These are phyloP conservation scores for Teunomyces aglyptinius DNA, from an alignment of 805 yeast species.

Conservation along the genomic window DNA sequence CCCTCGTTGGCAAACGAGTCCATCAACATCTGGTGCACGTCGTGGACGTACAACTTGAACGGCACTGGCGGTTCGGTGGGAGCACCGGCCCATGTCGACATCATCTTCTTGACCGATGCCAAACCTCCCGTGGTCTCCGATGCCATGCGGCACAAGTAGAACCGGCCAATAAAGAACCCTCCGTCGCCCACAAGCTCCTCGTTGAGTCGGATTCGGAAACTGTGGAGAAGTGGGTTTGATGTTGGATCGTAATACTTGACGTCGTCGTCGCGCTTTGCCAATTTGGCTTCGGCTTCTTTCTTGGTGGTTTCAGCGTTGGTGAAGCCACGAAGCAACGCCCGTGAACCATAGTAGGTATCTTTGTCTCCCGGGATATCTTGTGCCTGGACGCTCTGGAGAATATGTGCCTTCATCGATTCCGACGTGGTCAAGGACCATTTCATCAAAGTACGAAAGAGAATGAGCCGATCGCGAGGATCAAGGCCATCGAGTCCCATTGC, in stretches of 20 bases:
- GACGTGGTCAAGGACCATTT: constrained; percentile 38
- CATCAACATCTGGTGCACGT: constrained; percentile 32
- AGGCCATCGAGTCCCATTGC: constrained; percentile 32
- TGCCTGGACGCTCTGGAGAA: constrained; percentile 21
- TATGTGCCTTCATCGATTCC: constrained; percentile 24
- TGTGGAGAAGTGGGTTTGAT: constrained; percentile 35
- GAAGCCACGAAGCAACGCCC: constrained; percentile 36
- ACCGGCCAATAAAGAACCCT: constrained; percentile 41
- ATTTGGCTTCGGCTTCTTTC: constrained; percentile 29
- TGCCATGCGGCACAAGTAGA: constrained; percentile 37
- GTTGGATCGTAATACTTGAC: constrained; percentile 37
- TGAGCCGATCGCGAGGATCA: constrained; percentile 32
- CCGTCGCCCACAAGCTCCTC: constrained; percentile 39
- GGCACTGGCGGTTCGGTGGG: constrained; percentile 18
- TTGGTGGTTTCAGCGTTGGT: constrained; percentile 29
- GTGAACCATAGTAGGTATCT: constrained; percentile 35
- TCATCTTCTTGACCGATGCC: constrained; percentile 35
- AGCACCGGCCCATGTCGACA: constrained; percentile 16
- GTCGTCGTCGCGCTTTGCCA: constrained; percentile 25
- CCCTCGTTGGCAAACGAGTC: constrained; percentile 29
- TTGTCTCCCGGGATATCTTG: constrained; percentile 41
- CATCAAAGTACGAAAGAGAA: constrained; percentile 33
- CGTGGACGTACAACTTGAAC: constrained; percentile 43
- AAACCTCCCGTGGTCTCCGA: constrained; percentile 35
- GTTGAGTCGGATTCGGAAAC: constrained; percentile 31